A percentile compares a stretch with the other conserved stretches of the same genome.
Evolutionary conservation across 1,284 basidiomycete species (phyloP).

Genomic region (Trametes versicolor): DNA sequence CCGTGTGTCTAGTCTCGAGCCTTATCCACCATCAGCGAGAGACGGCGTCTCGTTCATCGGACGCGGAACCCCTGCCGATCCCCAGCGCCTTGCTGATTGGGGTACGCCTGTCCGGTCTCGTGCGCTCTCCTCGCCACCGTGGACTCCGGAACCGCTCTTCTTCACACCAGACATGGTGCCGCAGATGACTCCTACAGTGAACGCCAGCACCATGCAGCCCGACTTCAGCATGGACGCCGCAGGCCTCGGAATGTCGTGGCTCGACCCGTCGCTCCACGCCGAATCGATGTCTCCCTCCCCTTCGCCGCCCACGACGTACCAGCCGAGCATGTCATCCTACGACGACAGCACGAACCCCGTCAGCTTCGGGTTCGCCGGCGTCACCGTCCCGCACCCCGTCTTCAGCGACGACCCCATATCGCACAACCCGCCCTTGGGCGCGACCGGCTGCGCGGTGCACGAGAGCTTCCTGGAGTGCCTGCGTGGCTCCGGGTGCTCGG

Average conservation of each 20-base stretch:
- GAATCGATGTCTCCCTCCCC: constrained; percentile 23
- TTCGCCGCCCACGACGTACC: constrained; percentile 4
- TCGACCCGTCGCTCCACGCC: constrained; percentile 28
- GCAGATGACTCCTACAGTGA: neutral
- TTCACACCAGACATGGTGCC: constrained; percentile 19
- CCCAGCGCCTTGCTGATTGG: constrained; percentile 35
- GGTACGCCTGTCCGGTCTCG: constrained; percentile 6
- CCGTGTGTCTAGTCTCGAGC: constrained; percentile 30
- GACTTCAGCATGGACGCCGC: neutral
- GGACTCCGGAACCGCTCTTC: constrained; percentile 15
- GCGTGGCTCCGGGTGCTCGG: constrained; percentile 25
- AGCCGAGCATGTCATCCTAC: neutral
- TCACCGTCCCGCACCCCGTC: constrained; percentile 4
- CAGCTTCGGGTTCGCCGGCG: neutral
- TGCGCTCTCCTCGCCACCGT: constrained; percentile 1
- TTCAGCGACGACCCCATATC: constrained; percentile 1
- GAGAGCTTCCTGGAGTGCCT: constrained; percentile 37
- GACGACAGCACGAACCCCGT: neutral
- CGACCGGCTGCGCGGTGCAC: constrained; percentile 37
- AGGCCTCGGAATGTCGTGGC: constrained; percentile 28
- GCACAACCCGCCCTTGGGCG: constrained; percentile 8
- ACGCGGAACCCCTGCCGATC: constrained; percentile 39
- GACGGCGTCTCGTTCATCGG: constrained; percentile 36
- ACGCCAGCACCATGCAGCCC: neutral
- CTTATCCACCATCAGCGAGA: constrained; percentile 14